Evolutionary conservation across 2,329 filamentous ascomycete species (phyloP).

Genomic region (Aspergillus brasiliensis): DNA sequence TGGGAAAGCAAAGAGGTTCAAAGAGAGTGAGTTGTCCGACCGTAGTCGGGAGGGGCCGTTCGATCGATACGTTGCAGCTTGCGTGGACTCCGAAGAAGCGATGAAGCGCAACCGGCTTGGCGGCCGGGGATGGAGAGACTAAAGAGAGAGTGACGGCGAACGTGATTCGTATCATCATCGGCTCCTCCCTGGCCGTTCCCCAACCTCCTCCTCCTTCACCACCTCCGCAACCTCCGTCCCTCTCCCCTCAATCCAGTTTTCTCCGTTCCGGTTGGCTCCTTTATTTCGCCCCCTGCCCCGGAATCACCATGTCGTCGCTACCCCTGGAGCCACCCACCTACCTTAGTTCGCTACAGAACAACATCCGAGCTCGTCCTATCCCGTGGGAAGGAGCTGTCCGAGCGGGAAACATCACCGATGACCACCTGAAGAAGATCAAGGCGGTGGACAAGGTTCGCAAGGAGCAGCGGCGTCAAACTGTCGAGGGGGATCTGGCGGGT

Average conservation of each 20-base stretch:
- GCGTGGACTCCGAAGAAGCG: constrained; percentile 22
- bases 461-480: constrained; percentile 80
- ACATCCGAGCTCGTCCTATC: constrained; percentile 93
- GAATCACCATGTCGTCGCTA: constrained; percentile 57
- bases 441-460: constrained; percentile 95
- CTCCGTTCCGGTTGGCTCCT: constrained; percentile 15
- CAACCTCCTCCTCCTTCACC: constrained; percentile 12
- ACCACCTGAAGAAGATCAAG: constrained; percentile 92
- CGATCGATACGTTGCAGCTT: constrained; percentile 11
- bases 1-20: not conserved
- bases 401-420: constrained; percentile 89
- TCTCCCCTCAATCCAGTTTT: constrained; percentile 9
- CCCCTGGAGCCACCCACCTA: constrained; percentile 91
- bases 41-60: not conserved
- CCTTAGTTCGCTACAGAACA: constrained; percentile 85
- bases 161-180: constrained; percentile 8
- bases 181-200: constrained; percentile 2
- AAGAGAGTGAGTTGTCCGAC: not conserved
- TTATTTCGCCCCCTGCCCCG: constrained; percentile 3
- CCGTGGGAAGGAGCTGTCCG: constrained; percentile 97
- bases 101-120: constrained; percentile 19
- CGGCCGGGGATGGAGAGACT: constrained; percentile 1
- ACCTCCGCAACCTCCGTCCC: constrained; percentile 9
- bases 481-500: constrained; percentile 76
- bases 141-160: not conserved